Conservation (phyloP, 495 filamentous ascomycete genomes). For the Trypethelium eluteriae region DNA sequence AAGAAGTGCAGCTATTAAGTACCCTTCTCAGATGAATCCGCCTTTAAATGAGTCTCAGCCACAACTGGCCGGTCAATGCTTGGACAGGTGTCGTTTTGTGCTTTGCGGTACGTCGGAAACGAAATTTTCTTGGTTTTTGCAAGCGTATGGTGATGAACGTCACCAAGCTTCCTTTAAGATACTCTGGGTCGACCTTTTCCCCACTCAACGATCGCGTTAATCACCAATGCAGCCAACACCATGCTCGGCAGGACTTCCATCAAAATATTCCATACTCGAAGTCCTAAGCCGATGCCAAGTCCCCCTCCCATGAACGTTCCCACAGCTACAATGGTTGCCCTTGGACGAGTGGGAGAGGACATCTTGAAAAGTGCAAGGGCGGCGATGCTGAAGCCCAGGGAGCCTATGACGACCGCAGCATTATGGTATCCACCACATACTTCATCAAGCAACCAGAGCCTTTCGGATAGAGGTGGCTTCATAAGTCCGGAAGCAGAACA, state of each 20-base stretch:
- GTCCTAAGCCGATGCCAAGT: constrained; percentile 4
- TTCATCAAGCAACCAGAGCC: not conserved
- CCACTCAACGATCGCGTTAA: not conserved
- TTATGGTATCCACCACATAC: not conserved
- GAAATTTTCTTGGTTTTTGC: not conserved
- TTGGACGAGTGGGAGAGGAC: not conserved
- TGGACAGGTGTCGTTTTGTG: no score
- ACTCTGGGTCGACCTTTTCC: not conserved
- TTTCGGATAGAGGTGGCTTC: not conserved
- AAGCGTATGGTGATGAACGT: not conserved
- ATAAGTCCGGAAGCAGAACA: not conserved
- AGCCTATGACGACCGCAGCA: not conserved
- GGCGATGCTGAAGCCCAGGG: not conserved
- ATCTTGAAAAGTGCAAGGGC: not conserved
- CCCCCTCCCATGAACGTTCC: not conserved
- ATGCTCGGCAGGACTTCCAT: constrained; percentile 1
- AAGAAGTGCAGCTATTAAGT: no score
- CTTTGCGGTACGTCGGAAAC: not conserved
- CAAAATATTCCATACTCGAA: not conserved
- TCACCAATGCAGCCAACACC: not conserved
- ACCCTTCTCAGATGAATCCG: no score
- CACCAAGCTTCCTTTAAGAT: not conserved
- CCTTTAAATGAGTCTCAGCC: no score
- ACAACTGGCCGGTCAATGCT: no score
- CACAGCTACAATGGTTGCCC: not conserved